These are phyloP conservation scores for Penicillium odoratum DNA, from an alignment of 495 filamentous ascomycete genomes.

Conservation along the genomic window DNA sequence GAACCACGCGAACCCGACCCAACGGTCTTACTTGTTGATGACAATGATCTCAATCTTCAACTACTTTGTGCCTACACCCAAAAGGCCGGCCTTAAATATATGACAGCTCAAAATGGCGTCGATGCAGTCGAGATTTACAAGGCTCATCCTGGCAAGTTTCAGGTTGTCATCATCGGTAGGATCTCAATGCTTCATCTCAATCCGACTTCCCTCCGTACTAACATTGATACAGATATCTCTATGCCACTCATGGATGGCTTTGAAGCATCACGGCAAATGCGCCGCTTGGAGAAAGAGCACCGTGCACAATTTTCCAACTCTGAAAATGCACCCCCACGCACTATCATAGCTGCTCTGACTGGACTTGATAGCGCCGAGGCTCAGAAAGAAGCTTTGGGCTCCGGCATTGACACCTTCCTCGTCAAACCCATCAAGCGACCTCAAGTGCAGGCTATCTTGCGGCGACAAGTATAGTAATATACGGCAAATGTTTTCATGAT, in stretches of 20 bases:
- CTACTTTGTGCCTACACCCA: conserved; percentile 38
- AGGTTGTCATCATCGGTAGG: conserved; percentile 52
- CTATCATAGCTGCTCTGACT: conserved; percentile 35
- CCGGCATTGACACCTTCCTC: conserved; percentile 38
- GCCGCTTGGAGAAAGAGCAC: conserved; percentile 36
- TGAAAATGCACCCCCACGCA: background rate
- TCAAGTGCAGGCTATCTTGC: background rate
- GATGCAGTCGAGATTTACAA: conserved; percentile 51
- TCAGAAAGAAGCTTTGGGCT: conserved; percentile 29
- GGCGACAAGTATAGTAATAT: background rate
- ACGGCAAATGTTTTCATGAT: background rate
- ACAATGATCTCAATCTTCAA: conserved; percentile 38
- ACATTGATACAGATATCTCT: conserved; percentile 39
- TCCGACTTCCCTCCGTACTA: background rate
- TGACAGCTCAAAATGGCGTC: conserved; percentile 47
- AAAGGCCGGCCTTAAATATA: conserved; percentile 28
- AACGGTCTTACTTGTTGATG: conserved; percentile 33
- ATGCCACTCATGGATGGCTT: conserved; percentile 63
- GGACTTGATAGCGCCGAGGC: conserved; percentile 32
- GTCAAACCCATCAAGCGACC: conserved; percentile 27
- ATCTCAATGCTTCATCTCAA: background rate
- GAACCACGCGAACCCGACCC: background rate
- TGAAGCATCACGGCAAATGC: conserved; percentile 50
- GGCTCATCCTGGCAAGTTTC: conserved; percentile 28
- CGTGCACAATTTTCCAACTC: background rate